Evolutionary conservation across 176 grass and related monocot species (phyloP).

Genomic region (Cenchrus fungigraminus): DNA sequence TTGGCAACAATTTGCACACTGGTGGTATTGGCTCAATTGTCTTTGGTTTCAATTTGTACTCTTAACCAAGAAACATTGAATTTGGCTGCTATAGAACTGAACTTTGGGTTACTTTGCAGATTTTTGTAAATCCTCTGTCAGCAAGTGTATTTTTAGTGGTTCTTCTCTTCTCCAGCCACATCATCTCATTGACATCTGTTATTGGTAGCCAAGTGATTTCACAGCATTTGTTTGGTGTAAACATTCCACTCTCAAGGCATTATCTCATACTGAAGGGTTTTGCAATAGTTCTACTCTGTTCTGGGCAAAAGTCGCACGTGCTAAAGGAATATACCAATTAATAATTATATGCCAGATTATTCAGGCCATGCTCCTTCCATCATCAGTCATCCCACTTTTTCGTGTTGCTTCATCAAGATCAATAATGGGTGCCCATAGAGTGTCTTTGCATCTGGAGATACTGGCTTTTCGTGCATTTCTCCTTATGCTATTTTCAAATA

Average conservation of each 20-base stretch:
- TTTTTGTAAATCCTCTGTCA: slow-evolving; percentile 80
- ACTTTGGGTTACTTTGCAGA: slow-evolving; percentile 54
- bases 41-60: background rate
- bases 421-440: too few species aligned
- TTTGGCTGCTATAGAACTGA: slow-evolving; percentile 2
- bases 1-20: background rate
- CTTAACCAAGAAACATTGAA: slow-evolving; percentile 44
- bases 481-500: too few species aligned
- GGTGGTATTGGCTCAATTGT: slow-evolving; percentile 1
- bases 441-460: too few species aligned
- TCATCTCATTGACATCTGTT: slow-evolving; percentile 74
- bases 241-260: slow-evolving; percentile 62
- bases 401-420: too few species aligned
- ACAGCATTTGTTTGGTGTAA: slow-evolving; percentile 78
- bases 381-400: slow-evolving; percentile 53
- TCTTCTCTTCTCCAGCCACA: slow-evolving; percentile 90
- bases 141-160: slow-evolving; percentile 81
- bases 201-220: slow-evolving; percentile 75
- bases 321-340: slow-evolving; percentile 91
- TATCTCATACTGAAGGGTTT: slow-evolving; percentile 62
- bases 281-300: slow-evolving; percentile 75
- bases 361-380: slow-evolving; percentile 93
- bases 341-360: slow-evolving; percentile 89
- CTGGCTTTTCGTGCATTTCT: too few species aligned
- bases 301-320: slow-evolving; percentile 64